phyloP scores from a whole-genome alignment of 106 monocot species.

The Alisma plantagoaquatica region DNA sequence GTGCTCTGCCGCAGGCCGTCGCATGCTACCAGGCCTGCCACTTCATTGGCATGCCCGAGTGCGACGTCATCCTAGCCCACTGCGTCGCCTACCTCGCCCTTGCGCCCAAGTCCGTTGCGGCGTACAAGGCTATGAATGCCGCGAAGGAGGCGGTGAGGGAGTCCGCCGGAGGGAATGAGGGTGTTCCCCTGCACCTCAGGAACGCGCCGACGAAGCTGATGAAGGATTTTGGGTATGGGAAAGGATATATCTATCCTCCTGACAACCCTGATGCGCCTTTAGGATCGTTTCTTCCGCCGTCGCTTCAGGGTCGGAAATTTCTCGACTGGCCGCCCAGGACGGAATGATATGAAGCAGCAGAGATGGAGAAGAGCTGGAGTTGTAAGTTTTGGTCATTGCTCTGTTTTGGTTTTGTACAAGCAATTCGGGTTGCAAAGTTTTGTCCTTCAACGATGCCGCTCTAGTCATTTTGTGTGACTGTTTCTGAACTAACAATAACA shows the following conservation, averaged over 20 bases:
- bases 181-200: slow-evolving; percentile 76
- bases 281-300: slow-evolving; percentile 54
- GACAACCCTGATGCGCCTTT: slow-evolving; percentile 35
- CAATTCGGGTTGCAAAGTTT: too few relatives aligned
- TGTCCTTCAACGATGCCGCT: too few relatives aligned
- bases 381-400: too few relatives aligned
- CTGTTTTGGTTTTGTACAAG: too few relatives aligned
- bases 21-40: slow-evolving; percentile 87
- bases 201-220: slow-evolving; percentile 86
- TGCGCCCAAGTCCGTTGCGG: slow-evolving; percentile 78
- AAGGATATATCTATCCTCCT: slow-evolving; percentile 71
- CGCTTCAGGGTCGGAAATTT: slow-evolving; percentile 48
- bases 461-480: too few relatives aligned
- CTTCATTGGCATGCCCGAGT: slow-evolving; percentile 78
- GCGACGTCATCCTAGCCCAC: slow-evolving; percentile 56
- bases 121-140: slow-evolving; percentile 43
- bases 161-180: slow-evolving; percentile 64
- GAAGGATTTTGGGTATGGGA: slow-evolving; percentile 71
- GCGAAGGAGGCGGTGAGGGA: slow-evolving; percentile 50
- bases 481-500: too few relatives aligned
- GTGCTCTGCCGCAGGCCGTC: slow-evolving; percentile 47
- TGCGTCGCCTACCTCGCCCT: slow-evolving; percentile 64
- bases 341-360: too few relatives aligned
- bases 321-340: slow-evolving; percentile 75
- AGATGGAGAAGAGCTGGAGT: too few relatives aligned